Base-by-base conservation (phyloP, 257 asterid species). In the Capsicum chinense region DNA sequence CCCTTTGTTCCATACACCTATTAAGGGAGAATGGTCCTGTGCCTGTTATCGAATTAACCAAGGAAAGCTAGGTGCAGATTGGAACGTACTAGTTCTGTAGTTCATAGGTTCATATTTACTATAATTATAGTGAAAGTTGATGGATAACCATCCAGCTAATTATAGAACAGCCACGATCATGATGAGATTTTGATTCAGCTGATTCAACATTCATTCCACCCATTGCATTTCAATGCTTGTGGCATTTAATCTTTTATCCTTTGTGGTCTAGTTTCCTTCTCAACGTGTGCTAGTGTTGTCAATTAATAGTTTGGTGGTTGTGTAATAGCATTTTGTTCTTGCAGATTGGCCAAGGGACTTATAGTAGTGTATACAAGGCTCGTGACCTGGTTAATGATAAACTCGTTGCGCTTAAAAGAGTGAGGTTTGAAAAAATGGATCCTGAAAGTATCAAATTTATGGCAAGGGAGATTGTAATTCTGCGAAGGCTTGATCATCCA, bases 381-480 rank as follows among this genome's bases (percentile, higher is more conserved):
- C 68, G 83, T 59, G 89, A 87, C 85, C 62, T 58, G 7, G 76
- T 33, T 50, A 66, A 39, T 33, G 66, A 76, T 19, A 87, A 68
- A 60, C 14, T 78, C 26, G 88, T 87, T 81, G 89, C 89, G 1
- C 67, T 87, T 7, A 87, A 87, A 83, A 85, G 78, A 69, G 84
- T 87, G 6, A 64, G 71, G 52, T 85, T 85, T 19, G 89, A 82
- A 35, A 64, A 64, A 44, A 14, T 83, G 73, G 86, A 87, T 7
- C 83, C 83, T 3, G 86, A 83, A 59, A 87, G 88, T 69, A 66
- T 87, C 35, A 83, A 26, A 64, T 85, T 87, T 67, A 85, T 85
- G 89, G 88, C 86, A 59, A 87, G 89, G 84, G 89, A 87, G 68
- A 87, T 87, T 35, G 70, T 85, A 35, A 85, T 87, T 79, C n/a